A percentile compares a stretch with the other conserved stretches of the same genome.
Conservation (phyloP, 2,329 filamentous ascomycete genomes). For the Thielaviopsis euricoi region DNA sequence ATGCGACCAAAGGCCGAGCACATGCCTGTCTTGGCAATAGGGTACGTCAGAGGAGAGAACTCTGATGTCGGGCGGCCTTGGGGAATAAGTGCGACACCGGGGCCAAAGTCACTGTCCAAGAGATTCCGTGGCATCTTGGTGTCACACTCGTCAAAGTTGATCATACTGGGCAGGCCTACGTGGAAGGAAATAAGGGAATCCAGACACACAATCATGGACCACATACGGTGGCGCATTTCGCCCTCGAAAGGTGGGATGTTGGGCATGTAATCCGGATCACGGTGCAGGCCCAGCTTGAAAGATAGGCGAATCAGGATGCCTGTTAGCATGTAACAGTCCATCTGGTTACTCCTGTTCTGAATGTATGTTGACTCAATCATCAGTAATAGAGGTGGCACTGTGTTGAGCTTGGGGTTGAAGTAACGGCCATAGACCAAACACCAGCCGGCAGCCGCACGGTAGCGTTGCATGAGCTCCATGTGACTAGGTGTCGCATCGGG, state of each 20-base stretch:
- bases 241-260: constrained; percentile 34
- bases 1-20: constrained; percentile 33
- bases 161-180: constrained; percentile 50
- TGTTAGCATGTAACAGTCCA: constrained; percentile 36
- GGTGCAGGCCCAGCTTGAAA: constrained; percentile 42
- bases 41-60: constrained; percentile 40
- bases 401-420: constrained; percentile 29
- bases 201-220: constrained; percentile 38
- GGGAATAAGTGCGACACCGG: constrained; percentile 37
- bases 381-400: constrained; percentile 33
- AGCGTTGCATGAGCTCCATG: constrained; percentile 24
- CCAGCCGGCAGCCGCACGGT: constrained; percentile 33
- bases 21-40: constrained; percentile 33
- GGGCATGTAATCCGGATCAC: constrained; percentile 35
- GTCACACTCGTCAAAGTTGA: constrained; percentile 46
- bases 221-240: constrained; percentile 36
- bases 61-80: constrained; percentile 38
- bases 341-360: constrained; percentile 31
- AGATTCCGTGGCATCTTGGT: constrained; percentile 44
- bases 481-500: constrained; percentile 19
- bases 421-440: constrained; percentile 35
- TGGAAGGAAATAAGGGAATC: constrained; percentile 52
- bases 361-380: constrained; percentile 38
- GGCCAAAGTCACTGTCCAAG: constrained; percentile 47
- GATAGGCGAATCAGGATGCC: constrained; percentile 35